A percentile compares a stretch with the other conserved stretches of the same genome.
Evolutionary conservation across 345 rosid species (phyloP).

Genomic region (Brassica nigra): DNA sequence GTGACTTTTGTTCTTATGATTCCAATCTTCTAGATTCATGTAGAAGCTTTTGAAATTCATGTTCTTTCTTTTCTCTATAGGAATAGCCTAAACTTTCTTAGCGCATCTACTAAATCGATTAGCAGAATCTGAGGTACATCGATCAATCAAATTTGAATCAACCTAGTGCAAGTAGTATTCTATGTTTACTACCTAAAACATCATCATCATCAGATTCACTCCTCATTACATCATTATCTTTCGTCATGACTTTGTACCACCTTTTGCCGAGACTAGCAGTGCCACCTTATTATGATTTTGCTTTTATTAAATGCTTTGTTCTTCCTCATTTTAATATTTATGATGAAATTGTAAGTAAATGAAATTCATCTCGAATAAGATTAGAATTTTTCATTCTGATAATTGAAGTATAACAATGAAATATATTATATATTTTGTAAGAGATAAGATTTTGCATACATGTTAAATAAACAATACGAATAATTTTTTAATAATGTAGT

Average conservation of each 20-base stretch:
- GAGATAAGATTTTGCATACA: neutral
- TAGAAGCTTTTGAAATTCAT: neutral
- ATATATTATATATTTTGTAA: neutral
- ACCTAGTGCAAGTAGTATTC: neutral
- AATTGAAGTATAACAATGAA: neutral
- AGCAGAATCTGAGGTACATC: conserved; percentile 20
- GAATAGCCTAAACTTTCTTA: conserved; percentile 22
- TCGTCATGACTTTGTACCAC: neutral
- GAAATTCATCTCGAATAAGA: neutral
- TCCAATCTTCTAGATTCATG: no score
- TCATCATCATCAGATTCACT: conserved; percentile 22
- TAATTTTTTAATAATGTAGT: neutral
- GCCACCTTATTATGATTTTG: neutral
- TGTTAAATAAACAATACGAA: neutral
- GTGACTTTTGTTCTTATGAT: no score
- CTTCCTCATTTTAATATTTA: no score
- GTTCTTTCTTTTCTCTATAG: neutral
- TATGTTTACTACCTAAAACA: neutral
- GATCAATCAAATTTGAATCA: neutral
- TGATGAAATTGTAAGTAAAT: neutral
- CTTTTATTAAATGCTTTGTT: neutral
- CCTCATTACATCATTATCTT: neutral
- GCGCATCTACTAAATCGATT: conserved; percentile 7
- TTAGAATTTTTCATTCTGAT: neutral
- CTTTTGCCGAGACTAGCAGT: neutral